phyloP scores from a whole-genome alignment of 768 basidiomycete genomes.

The Hygrocybe punicea region DNA sequence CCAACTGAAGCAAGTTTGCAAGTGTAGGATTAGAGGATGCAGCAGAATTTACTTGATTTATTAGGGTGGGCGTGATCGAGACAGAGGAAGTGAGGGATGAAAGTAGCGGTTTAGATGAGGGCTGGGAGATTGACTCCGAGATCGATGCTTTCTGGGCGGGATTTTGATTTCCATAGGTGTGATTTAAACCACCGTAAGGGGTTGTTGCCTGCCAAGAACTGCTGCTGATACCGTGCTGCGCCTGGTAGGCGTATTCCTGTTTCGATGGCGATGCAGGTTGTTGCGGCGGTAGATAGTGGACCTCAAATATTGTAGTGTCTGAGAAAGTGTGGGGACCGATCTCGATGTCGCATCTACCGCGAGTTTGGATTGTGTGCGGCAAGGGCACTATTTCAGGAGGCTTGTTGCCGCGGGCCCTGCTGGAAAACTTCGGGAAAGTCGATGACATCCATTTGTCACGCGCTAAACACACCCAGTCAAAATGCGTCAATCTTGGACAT shows the following conservation, averaged over 20 bases:
- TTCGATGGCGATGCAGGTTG: conserved; percentile 8
- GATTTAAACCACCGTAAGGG: conserved; percentile 22
- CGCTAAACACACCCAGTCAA: conserved; percentile 39
- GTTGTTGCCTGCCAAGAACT: conserved; percentile 30
- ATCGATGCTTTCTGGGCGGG: conserved; percentile 15
- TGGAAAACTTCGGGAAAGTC: conserved; percentile 70
- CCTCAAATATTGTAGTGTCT: conserved; percentile 69
- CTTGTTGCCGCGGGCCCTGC: conserved; percentile 58
- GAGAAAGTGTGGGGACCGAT: conserved; percentile 74
- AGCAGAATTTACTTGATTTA: conserved; percentile 63
- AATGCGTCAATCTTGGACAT: conserved; percentile 7
- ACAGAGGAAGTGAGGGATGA: conserved; percentile 46
- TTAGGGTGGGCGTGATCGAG: conserved; percentile 53
- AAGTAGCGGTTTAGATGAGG: conserved; percentile 39
- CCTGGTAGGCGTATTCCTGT: conserved; percentile 20
- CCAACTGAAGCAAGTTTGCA: conserved; percentile 60
- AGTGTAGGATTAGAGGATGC: conserved; percentile 67
- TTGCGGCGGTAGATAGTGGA: conserved; percentile 55
- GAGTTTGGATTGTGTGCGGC: conserved; percentile 60
- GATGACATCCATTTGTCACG: conserved; percentile 67
- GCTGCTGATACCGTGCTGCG: conserved; percentile 12
- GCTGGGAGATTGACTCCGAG: conserved; percentile 21
- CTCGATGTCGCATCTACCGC: conserved; percentile 66
- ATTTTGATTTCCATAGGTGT: conserved; percentile 17
- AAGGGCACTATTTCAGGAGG: conserved; percentile 50